Percentiles rank a stretch among this genome's conserved stretches.
Evolutionary conservation across 1,284 basidiomycete genomes (phyloP).

Genomic region (Pseudozyma sp.): DNA sequence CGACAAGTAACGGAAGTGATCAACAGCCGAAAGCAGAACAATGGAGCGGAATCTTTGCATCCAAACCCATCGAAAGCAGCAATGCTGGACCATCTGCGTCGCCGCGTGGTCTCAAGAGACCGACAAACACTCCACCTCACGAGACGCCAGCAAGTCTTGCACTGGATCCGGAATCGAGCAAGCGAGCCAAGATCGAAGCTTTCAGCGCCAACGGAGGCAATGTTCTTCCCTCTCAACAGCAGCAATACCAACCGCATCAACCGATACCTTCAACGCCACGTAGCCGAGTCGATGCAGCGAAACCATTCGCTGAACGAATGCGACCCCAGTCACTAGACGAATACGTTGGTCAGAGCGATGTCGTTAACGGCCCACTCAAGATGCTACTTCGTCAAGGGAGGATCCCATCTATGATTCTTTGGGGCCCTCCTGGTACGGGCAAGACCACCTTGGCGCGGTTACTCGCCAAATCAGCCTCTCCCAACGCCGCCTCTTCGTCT

Average conservation of each 20-base stretch:
- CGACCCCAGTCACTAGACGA: constrained; percentile 60
- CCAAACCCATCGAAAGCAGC: background rate
- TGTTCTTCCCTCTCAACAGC: background rate
- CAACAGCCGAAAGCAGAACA: constrained; percentile 19
- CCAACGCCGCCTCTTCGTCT: constrained; percentile 76
- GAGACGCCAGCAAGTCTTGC: background rate
- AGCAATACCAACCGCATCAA: constrained; percentile 1
- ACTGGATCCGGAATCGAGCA: background rate
- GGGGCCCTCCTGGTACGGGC: constrained; percentile 71
- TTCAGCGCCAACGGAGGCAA: background rate
- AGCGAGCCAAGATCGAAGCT: constrained; percentile 10
- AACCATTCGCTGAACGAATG: constrained; percentile 65
- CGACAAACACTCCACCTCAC: background rate
- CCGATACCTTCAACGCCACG: constrained; percentile 20
- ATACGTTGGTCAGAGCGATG: constrained; percentile 59
- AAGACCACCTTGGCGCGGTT: constrained; percentile 84
- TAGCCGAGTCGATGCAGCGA: constrained; percentile 44
- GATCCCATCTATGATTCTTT: constrained; percentile 64
- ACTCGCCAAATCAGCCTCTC: constrained; percentile 75
- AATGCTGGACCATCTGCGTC: background rate
- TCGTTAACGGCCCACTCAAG: constrained; percentile 60
- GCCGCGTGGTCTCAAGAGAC: constrained; percentile 20
- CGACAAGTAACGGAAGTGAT: constrained; percentile 1
- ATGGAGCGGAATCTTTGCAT: constrained; percentile 24
- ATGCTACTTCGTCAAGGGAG: constrained; percentile 56